Evolutionary conservation across 2,329 filamentous ascomycete species (phyloP).

Genomic region (Colletotrichum viniferum): DNA sequence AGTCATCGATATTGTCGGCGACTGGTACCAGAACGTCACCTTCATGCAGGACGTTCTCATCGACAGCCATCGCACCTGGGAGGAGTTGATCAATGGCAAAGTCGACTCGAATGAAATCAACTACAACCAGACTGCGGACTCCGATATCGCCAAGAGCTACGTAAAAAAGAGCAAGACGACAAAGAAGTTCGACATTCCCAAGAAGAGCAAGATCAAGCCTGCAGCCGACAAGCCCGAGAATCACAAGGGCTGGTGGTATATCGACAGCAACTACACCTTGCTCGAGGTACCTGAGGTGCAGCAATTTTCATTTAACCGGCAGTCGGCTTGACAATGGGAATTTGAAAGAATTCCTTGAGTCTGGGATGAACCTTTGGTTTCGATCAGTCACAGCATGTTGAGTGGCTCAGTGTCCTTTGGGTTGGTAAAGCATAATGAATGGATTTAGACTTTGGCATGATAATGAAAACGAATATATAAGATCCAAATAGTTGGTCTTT

Average conservation of each 20-base stretch:
- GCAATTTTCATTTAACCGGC: not conserved
- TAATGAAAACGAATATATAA: not conserved
- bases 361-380: not conserved
- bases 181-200: conserved; percentile 33
- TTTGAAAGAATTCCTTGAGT: too few relatives aligned
- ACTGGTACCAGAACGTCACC: conserved; percentile 38
- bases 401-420: not conserved
- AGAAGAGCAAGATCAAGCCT: conserved; percentile 30
- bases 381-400: not conserved
- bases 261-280: conserved; percentile 35
- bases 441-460: not conserved
- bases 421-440: not conserved
- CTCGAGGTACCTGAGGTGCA: conserved; percentile 22
- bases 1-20: conserved; percentile 39
- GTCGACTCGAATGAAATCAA: conserved; percentile 41
- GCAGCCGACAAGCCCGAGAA: conserved; percentile 33
- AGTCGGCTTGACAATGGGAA: not conserved
- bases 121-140: conserved; percentile 43
- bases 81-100: conserved; percentile 40
- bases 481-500: not conserved
- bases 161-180: conserved; percentile 34
- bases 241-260: conserved; percentile 42
- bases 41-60: conserved; percentile 34
- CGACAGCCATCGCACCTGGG: conserved; percentile 43
- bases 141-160: conserved; percentile 34